Percentiles rank a stretch among this genome's conserved stretches.
Evolutionary conservation across 192 early-diverging fungal species (phyloP).

Genomic region (Phycomyces nitens): DNA sequence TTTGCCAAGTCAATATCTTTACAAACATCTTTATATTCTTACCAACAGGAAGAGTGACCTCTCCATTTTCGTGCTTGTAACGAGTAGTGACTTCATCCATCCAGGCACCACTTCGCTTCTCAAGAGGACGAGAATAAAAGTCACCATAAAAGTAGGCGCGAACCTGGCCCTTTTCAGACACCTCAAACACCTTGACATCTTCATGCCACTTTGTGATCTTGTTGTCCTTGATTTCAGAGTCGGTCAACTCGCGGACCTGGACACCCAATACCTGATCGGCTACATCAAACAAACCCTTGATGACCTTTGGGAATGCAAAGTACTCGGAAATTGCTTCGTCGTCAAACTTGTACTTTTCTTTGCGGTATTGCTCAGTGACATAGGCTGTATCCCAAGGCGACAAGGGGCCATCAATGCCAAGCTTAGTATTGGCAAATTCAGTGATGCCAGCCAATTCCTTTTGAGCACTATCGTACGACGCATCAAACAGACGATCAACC

Average conservation of each 20-base stretch:
- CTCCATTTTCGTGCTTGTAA: slow-evolving; percentile 33
- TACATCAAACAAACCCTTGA: slow-evolving; percentile 53
- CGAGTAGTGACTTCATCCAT: slow-evolving; percentile 53
- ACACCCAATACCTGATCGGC: slow-evolving; percentile 48
- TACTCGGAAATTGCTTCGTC: slow-evolving; percentile 56
- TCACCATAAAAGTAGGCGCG: slow-evolving; percentile 63
- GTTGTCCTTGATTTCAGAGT: slow-evolving; percentile 28
- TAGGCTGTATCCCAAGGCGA: slow-evolving; percentile 51
- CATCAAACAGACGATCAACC: slow-evolving; percentile 40
- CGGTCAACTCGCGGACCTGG: slow-evolving; percentile 40
- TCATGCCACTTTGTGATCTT: slow-evolving; percentile 49
- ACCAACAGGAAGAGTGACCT: slow-evolving; percentile 47
- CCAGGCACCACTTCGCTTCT: slow-evolving; percentile 59
- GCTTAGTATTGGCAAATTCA: slow-evolving; percentile 38
- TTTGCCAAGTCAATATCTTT: background rate
- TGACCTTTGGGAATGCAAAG: slow-evolving; percentile 50
- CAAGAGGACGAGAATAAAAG: slow-evolving; percentile 52
- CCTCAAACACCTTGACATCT: slow-evolving; percentile 56
- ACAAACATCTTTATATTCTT: too few species aligned
- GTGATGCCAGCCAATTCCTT: slow-evolving; percentile 41
- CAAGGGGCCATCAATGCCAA: slow-evolving; percentile 36
- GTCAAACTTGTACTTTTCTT: slow-evolving; percentile 46
- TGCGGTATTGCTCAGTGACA: slow-evolving; percentile 51
- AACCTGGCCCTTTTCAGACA: slow-evolving; percentile 38
- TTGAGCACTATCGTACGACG: slow-evolving; percentile 42